These are phyloP conservation scores for Endotrypanum monterogeii DNA, from an alignment of 208 protist species.

Conservation along the genomic window DNA sequence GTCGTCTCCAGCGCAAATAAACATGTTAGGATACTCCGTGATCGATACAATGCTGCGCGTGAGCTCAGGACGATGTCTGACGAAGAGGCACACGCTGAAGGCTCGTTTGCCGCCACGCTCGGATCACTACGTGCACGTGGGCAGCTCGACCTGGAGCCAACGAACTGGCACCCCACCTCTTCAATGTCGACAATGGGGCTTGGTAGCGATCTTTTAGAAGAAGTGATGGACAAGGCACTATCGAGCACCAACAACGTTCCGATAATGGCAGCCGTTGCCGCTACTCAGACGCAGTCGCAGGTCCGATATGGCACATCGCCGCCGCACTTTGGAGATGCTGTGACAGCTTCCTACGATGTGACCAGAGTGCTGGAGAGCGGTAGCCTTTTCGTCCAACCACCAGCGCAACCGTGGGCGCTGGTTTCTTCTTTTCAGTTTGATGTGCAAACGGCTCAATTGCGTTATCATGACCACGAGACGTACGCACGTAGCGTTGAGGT, in stretches of 20 bases:
- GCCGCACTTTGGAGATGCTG: background rate
- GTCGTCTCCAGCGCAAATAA: background rate
- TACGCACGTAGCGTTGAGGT: conserved; percentile 15
- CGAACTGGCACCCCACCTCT: background rate
- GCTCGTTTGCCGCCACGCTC: background rate
- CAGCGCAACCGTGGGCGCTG: conserved; percentile 8
- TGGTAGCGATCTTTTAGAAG: conserved; percentile 9
- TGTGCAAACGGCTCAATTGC: conserved; percentile 16
- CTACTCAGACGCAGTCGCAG: background rate
- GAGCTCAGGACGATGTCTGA: background rate
- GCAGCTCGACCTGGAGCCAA: background rate
- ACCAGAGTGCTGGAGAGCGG: conserved; percentile 17
- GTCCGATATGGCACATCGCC: background rate
- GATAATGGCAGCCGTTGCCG: conserved; percentile 15
- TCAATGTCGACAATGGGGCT: background rate
- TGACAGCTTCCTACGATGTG: conserved; percentile 20
- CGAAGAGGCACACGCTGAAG: background rate
- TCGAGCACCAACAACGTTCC: background rate
- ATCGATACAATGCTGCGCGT: conserved; percentile 8
- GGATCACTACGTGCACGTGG: background rate
- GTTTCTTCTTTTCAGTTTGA: conserved; percentile 28
- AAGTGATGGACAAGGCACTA: conserved; percentile 1
- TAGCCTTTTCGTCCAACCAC: conserved; percentile 17
- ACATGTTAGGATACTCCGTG: background rate
- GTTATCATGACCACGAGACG: conserved; percentile 18